Percentiles rank a stretch among this genome's conserved stretches.
These are phyloP conservation scores for Microsporum ferrugineum DNA, from an alignment of 2,329 filamentous ascomycete species.

Conservation along the genomic window DNA sequence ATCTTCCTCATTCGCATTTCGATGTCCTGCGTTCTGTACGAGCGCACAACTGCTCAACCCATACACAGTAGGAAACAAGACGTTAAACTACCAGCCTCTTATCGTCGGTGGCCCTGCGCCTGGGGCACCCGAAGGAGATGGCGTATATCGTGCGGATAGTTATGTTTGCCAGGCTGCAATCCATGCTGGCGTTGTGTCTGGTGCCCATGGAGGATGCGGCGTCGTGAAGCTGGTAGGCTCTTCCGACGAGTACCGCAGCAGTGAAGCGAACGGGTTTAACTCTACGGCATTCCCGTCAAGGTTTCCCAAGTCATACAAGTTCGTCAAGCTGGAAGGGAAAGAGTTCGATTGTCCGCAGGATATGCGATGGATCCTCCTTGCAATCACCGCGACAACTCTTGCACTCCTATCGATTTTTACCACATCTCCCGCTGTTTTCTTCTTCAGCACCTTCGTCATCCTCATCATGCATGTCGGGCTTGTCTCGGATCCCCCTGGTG, in stretches of 20 bases:
- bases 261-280: conserved; percentile 59
- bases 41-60: conserved; percentile 39
- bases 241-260: conserved; percentile 50
- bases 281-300: conserved; percentile 74
- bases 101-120: conserved; percentile 41
- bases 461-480: conserved; percentile 85
- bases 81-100: conserved; percentile 41
- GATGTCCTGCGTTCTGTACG: conserved; percentile 45
- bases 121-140: conserved; percentile 27
- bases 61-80: conserved; percentile 41
- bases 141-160: conserved; percentile 76
- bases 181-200: conserved; percentile 65
- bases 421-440: conserved; percentile 66
- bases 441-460: conserved; percentile 68
- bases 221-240: conserved; percentile 64
- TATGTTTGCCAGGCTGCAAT: conserved; percentile 79
- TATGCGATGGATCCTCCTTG: conserved; percentile 72
- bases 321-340: conserved; percentile 46
- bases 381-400: conserved; percentile 69
- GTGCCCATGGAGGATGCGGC: conserved; percentile 66
- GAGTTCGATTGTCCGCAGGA: conserved; percentile 58
- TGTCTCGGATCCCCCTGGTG: conserved; percentile 71
- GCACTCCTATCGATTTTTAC: conserved; percentile 70
- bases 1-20: conserved; percentile 42
- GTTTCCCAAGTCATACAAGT: conserved; percentile 79